Conservation (phyloP, 2,329 filamentous ascomycete species). For the Rosellinia necatrix region DNA sequence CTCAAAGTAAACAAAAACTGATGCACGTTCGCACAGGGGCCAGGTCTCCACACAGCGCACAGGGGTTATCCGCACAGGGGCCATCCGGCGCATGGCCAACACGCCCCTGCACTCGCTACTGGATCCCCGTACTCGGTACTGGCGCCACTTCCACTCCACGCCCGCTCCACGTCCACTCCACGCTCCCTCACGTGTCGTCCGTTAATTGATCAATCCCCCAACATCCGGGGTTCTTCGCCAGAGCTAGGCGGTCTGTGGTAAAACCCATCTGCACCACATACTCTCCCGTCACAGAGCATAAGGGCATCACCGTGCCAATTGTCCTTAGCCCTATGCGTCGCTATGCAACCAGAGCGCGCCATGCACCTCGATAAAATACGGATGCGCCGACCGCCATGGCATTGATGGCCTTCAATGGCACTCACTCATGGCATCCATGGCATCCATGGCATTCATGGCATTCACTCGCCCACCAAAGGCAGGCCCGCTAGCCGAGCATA, state of each 20-base stretch:
- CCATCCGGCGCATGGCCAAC: conserved; percentile 9
- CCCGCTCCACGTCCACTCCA: conserved; percentile 9
- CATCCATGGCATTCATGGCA: neutral
- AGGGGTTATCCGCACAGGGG: neutral
- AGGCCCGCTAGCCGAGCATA: neutral
- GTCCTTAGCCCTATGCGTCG: neutral
- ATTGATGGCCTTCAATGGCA: neutral
- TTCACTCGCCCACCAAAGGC: neutral
- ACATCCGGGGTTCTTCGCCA: neutral
- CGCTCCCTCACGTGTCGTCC: conserved; percentile 25
- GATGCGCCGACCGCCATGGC: no score
- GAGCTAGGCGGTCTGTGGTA: neutral
- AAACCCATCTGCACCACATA: neutral
- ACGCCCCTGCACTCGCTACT: conserved; percentile 1
- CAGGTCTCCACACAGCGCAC: neutral
- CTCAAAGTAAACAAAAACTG: conserved; percentile 38
- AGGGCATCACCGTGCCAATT: conserved; percentile 26
- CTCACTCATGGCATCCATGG: neutral
- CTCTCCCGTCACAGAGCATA: conserved; percentile 13
- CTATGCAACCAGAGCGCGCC: neutral
- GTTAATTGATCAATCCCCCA: conserved; percentile 25
- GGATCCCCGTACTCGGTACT: neutral
- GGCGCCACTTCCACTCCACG: conserved; percentile 12
- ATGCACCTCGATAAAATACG: conserved; percentile 8
- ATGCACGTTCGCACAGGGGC: neutral